Evolutionary conservation across 2,329 filamentous ascomycete genomes (phyloP).

Genomic region (Paecilomyces niveus): DNA sequence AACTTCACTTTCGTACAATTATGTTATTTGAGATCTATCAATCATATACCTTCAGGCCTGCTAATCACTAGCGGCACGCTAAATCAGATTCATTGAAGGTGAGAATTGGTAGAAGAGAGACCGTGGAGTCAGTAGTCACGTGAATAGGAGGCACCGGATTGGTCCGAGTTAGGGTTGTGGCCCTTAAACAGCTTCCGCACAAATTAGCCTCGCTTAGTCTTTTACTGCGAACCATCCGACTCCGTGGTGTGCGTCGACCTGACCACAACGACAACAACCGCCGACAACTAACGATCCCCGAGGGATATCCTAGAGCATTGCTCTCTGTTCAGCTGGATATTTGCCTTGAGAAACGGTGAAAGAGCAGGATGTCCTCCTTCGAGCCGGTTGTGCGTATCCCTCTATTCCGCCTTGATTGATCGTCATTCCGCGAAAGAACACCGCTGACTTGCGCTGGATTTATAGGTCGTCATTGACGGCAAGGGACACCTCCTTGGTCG

Average conservation of each 20-base stretch:
- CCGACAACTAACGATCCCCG: conserved; percentile 37
- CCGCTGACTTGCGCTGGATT: conserved; percentile 38
- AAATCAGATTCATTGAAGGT: neutral
- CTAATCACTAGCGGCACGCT: neutral
- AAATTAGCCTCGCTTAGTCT: conserved; percentile 37
- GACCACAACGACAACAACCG: conserved; percentile 41
- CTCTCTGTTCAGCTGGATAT: conserved; percentile 35
- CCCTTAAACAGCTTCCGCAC: conserved; percentile 29
- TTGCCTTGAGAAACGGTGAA: conserved; percentile 34
- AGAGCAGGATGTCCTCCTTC: conserved; percentile 58
- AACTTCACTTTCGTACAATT: neutral
- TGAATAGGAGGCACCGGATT: conserved; percentile 17
- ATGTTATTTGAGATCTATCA: neutral
- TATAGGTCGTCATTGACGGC: conserved; percentile 96
- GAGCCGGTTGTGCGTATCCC: conserved; percentile 55
- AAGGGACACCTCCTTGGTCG: conserved; percentile 99
- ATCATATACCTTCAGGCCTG: neutral
- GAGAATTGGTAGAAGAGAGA: neutral
- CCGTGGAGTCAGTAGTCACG: conserved; percentile 12
- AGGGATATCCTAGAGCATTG: conserved; percentile 35
- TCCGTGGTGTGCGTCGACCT: conserved; percentile 36
- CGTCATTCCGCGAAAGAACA: conserved; percentile 5
- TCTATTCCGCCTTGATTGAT: conserved; percentile 3
- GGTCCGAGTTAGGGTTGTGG: conserved; percentile 32
- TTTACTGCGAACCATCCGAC: conserved; percentile 31